Conservation (phyloP, 768 basidiomycete species). For the Mrakia hoshinonis region DNA sequence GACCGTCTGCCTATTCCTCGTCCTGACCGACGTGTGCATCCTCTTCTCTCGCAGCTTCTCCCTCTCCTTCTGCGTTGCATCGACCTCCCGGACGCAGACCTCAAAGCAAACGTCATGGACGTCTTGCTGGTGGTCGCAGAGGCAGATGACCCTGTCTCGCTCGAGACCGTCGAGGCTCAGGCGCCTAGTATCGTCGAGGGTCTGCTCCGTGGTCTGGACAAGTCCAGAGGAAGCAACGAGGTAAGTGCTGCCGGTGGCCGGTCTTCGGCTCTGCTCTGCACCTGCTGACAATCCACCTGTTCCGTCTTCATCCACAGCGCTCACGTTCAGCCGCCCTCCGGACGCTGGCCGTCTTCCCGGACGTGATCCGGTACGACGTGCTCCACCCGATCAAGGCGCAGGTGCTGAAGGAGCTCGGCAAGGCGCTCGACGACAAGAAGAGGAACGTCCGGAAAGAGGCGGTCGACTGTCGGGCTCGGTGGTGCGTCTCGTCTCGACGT, state of each 20-base stretch:
- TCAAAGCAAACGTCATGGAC: conserved; percentile 71
- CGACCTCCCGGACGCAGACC: conserved; percentile 60
- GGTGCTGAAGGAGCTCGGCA: conserved; percentile 66
- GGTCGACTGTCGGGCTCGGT: conserved; percentile 59
- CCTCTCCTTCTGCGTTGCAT: conserved; percentile 80
- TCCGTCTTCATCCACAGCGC: conserved; percentile 46
- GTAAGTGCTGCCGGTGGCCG: neutral
- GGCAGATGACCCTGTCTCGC: conserved; percentile 42
- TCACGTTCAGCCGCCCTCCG: conserved; percentile 67
- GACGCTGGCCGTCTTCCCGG: conserved; percentile 65
- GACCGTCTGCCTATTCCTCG: too few species aligned
- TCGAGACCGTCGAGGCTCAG: conserved; percentile 53
- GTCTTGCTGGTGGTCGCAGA: conserved; percentile 64
- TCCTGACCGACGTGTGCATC: neutral
- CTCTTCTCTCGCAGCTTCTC: conserved; percentile 56
- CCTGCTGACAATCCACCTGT: too few species aligned
- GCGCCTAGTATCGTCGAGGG: conserved; percentile 59
- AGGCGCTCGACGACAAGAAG: conserved; percentile 80
- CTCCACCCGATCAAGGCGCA: conserved; percentile 68
- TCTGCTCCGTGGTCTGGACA: conserved; percentile 57
- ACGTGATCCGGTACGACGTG: conserved; percentile 66
- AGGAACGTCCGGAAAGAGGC: conserved; percentile 74
- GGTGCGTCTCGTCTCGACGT: conserved; percentile 33
- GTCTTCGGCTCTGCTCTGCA: neutral
- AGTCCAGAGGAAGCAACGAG: conserved; percentile 46